phyloP scores from a whole-genome alignment of 73 alveolate species.

The Tetrahymena elliotti region DNA sequence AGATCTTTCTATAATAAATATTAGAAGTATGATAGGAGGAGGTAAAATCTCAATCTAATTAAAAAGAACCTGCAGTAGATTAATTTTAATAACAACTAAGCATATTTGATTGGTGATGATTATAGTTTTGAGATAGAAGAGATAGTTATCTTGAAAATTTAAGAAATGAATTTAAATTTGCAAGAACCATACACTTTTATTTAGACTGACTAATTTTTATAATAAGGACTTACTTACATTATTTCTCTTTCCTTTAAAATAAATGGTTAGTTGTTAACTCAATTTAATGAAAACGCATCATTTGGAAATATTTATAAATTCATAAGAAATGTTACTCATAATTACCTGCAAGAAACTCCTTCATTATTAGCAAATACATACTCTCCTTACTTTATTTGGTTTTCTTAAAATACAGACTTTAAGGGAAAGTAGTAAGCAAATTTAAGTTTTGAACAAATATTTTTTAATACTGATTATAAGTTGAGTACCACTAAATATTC shows the following conservation, averaged over 20 bases:
- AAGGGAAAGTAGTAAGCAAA: neutral
- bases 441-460: too few species aligned
- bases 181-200: neutral
- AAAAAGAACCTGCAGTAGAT: neutral
- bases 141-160: too few species aligned
- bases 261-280: neutral
- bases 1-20: neutral
- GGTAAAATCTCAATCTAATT: neutral
- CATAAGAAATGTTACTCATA: neutral
- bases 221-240: neutral
- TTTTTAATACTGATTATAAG: too few species aligned
- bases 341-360: neutral
- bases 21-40: neutral
- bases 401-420: neutral
- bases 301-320: neutral
- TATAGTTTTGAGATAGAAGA: neutral
- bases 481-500: neutral
- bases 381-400: neutral
- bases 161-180: neutral
- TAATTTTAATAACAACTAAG: neutral
- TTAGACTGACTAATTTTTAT: neutral
- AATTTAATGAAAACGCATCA: neutral
- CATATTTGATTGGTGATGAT: neutral
- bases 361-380: neutral
- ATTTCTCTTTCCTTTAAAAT: neutral